These are phyloP conservation scores for Apiospora kogelbergensis DNA, from an alignment of 2,329 filamentous ascomycete genomes.

Conservation along the genomic window DNA sequence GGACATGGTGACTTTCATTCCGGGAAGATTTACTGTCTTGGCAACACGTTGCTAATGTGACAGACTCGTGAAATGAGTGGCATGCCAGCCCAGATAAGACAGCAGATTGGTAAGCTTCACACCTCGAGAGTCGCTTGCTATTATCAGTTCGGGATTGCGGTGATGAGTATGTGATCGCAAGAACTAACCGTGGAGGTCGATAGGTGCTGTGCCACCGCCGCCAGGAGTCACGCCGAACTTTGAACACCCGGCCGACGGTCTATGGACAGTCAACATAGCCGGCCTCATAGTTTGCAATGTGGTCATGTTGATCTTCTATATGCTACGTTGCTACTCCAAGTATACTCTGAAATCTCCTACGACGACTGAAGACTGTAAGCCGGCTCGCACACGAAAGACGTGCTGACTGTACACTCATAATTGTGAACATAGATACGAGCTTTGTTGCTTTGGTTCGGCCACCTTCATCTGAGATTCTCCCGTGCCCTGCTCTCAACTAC, in stretches of 20 bases:
- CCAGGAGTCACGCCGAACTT: constrained; percentile 23
- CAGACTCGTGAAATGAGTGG: background rate
- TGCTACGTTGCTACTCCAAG: constrained; percentile 21
- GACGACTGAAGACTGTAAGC: constrained; percentile 15
- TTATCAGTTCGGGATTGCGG: background rate
- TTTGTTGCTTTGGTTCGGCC: constrained; percentile 16
- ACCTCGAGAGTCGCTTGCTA: too few species aligned
- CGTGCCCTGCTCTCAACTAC: background rate
- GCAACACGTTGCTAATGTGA: background rate
- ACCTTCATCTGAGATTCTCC: background rate
- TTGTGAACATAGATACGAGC: constrained; percentile 14
- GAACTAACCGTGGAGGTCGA: background rate
- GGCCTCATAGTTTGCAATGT: constrained; percentile 17
- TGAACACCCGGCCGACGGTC: constrained; percentile 18
- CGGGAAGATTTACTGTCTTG: background rate
- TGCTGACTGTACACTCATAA: background rate
- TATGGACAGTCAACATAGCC: constrained; percentile 16
- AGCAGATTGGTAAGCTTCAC: background rate
- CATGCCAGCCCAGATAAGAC: background rate
- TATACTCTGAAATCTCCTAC: constrained; percentile 11
- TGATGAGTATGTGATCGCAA: background rate
- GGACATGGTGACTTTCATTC: background rate
- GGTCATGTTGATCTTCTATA: constrained; percentile 16
- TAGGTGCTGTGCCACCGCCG: constrained; percentile 21
- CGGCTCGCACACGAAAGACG: background rate